Evolutionary conservation across 495 filamentous ascomycete species (phyloP), one percentile per base, ranked within the genome.

Genomic region (Astrothelium subdiscretum): DNA sequence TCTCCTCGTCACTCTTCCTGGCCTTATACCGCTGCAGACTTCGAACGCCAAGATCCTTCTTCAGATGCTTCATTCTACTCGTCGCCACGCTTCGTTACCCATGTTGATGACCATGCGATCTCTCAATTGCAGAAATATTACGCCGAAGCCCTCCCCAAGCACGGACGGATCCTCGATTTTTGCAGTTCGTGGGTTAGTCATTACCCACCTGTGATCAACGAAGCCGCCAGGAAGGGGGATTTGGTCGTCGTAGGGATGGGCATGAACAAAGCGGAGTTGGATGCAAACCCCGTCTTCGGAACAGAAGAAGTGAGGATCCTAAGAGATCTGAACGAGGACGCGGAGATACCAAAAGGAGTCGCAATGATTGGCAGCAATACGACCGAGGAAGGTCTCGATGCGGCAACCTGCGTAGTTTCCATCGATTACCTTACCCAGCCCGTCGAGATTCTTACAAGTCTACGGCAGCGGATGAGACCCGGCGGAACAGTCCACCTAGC

Each of bases 191-290:
- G 78, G 77, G 66, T 75, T 0, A 71, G 66, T 22, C 77, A 79
- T 63, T 74, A 76, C 32, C 76, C 78, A 0, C 11, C 59, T 0
- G 43, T 58, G 1, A 26, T 77, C 2, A 71, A 73, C 22, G 35
- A 61, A 0, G 64, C 66, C 0, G 69, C 80, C 78, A 71, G 73
- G 11, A 73, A 72, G 18, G 79, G 80, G 32, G 79, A 79, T 57
- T 74, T 85, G 43, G 76, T 82, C 63, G 77, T 79, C 58, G 73
- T 82, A 15, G 74, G 71, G 20, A 72, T 75, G 54, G 76, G 68
- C 1, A 74, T 80, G 72, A 77, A 77, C 44, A 35, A 57, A n/a
- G 27, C 59, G 1, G 77, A 79, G 59, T 62, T 80, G 11, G 60
- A 65, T 20, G 67, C 66, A 15, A 80, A 80, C 59, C 62, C 70